Evolutionary conservation across 2,329 filamentous ascomycete species (phyloP).

Genomic region (Emmonsiellopsis sp.): DNA sequence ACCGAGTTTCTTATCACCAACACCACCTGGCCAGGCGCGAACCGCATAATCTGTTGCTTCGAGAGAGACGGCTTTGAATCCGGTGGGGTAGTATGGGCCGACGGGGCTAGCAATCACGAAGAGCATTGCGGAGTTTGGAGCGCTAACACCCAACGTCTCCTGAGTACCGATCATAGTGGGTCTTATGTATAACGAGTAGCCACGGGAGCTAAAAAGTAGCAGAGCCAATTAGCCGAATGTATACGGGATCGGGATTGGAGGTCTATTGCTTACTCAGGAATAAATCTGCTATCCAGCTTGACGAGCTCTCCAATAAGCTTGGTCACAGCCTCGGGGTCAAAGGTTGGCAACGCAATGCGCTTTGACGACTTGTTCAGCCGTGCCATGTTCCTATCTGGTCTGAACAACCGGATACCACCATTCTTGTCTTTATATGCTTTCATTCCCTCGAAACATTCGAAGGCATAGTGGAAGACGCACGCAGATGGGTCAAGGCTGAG

Average conservation of each 20-base stretch:
- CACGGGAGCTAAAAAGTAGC: slow-evolving; percentile 42
- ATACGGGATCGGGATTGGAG: background rate
- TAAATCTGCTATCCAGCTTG: slow-evolving; percentile 77
- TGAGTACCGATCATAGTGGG: slow-evolving; percentile 98
- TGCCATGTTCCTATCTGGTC: slow-evolving; percentile 92
- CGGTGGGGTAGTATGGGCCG: slow-evolving; percentile 94
- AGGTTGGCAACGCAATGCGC: slow-evolving; percentile 86
- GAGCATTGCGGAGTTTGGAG: slow-evolving; percentile 84
- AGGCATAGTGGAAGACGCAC: slow-evolving; percentile 97
- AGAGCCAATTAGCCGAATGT: slow-evolving; percentile 8
- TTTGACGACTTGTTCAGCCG: slow-evolving; percentile 85
- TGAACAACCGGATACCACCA: slow-evolving; percentile 75
- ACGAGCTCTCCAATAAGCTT: slow-evolving; percentile 73
- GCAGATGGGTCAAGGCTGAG: slow-evolving; percentile 91
- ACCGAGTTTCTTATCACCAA: slow-evolving; percentile 96
- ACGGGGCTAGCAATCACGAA: slow-evolving; percentile 95
- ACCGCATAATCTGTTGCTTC: slow-evolving; percentile 96
- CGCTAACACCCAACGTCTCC: slow-evolving; percentile 80
- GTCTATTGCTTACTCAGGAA: slow-evolving; percentile 53
- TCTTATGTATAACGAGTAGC: slow-evolving; percentile 91
- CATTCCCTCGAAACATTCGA: slow-evolving; percentile 98
- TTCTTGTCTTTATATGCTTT: slow-evolving; percentile 91
- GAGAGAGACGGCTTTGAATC: slow-evolving; percentile 92
- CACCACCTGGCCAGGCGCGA: slow-evolving; percentile 93
- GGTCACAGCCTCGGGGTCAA: slow-evolving; percentile 63